These are phyloP conservation scores for Colletotrichum tamarilloi DNA, from an alignment of 2,329 filamentous ascomycete genomes.

Conservation along the genomic window DNA sequence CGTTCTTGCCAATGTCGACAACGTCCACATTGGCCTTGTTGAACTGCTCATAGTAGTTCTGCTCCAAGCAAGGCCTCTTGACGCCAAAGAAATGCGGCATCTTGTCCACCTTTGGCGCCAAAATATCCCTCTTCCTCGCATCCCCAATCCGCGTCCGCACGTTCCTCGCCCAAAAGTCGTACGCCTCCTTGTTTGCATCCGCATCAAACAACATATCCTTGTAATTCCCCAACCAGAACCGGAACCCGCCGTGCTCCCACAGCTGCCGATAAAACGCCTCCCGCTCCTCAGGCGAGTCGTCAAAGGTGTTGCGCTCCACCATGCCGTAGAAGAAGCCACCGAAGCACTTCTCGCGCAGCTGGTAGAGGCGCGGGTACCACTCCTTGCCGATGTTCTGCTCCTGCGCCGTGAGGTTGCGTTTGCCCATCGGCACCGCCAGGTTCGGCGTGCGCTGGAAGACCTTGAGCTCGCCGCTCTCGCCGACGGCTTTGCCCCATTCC, in stretches of 20 bases:
- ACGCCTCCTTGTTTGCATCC: constrained; percentile 63
- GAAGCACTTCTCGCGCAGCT: constrained; percentile 62
- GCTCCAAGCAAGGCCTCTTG: constrained; percentile 59
- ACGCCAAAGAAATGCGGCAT: constrained; percentile 66
- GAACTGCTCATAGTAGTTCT: constrained; percentile 59
- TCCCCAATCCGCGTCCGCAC: constrained; percentile 61
- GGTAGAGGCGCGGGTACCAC: constrained; percentile 63
- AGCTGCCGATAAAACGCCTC: constrained; percentile 59
- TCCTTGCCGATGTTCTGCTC: constrained; percentile 61
- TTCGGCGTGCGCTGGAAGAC: constrained; percentile 78
- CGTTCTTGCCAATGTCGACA: constrained; percentile 53
- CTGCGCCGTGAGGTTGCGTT: constrained; percentile 46
- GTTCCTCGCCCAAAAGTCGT: constrained; percentile 67
- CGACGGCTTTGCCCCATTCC: constrained; percentile 57
- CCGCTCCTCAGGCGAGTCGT: constrained; percentile 61
- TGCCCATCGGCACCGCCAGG: constrained; percentile 68
- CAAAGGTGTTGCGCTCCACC: constrained; percentile 64
- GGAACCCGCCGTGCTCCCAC: constrained; percentile 65
- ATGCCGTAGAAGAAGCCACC: constrained; percentile 68
- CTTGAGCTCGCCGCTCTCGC: constrained; percentile 60
- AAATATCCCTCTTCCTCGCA: constrained; percentile 57
- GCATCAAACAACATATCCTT: constrained; percentile 59
- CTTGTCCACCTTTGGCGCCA: constrained; percentile 57
- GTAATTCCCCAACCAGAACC: constrained; percentile 65
- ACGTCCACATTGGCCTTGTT: constrained; percentile 55